phyloP scores from a whole-genome alignment of 2,329 filamentous ascomycete genomes.

The Cryphonectria parasitica region DNA sequence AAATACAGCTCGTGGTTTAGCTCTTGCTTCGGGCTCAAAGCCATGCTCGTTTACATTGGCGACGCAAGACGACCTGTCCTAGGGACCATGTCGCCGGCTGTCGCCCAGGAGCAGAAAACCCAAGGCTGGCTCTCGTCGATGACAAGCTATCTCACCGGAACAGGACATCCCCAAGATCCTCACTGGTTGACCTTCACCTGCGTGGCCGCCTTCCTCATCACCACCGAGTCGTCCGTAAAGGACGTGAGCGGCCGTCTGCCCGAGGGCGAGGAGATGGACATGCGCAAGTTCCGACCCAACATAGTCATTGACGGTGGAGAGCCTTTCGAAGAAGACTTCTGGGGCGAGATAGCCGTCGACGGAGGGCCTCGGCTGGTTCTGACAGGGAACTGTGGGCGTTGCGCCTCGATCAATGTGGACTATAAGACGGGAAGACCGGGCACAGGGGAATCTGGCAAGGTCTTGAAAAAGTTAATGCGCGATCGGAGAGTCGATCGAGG shows the following conservation, averaged over 20 bases:
- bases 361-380: slow-evolving; percentile 52
- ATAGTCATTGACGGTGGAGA: slow-evolving; percentile 66
- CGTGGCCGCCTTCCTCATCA: slow-evolving; percentile 74
- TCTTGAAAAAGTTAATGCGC: slow-evolving; percentile 71
- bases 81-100: slow-evolving; percentile 56
- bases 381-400: slow-evolving; percentile 72
- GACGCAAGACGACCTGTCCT: slow-evolving; percentile 62
- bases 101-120: slow-evolving; percentile 24
- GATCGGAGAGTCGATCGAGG: slow-evolving; percentile 74
- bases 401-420: slow-evolving; percentile 72
- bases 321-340: slow-evolving; percentile 74
- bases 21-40: slow-evolving; percentile 64
- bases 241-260: slow-evolving; percentile 64
- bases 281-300: slow-evolving; percentile 74
- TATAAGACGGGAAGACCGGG: slow-evolving; percentile 66
- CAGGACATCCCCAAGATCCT: slow-evolving; percentile 36
- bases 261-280: slow-evolving; percentile 55
- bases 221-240: slow-evolving; percentile 70
- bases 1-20: slow-evolving; percentile 69
- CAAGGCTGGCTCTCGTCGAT: slow-evolving; percentile 43
- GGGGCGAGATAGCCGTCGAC: slow-evolving; percentile 61
- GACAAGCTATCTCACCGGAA: slow-evolving; percentile 38
- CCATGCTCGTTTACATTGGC: slow-evolving; percentile 68
- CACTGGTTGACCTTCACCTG: slow-evolving; percentile 72
- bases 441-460: slow-evolving; percentile 58